phyloP scores from a whole-genome alignment of 495 filamentous ascomycete genomes.

The Letharia lupina region DNA sequence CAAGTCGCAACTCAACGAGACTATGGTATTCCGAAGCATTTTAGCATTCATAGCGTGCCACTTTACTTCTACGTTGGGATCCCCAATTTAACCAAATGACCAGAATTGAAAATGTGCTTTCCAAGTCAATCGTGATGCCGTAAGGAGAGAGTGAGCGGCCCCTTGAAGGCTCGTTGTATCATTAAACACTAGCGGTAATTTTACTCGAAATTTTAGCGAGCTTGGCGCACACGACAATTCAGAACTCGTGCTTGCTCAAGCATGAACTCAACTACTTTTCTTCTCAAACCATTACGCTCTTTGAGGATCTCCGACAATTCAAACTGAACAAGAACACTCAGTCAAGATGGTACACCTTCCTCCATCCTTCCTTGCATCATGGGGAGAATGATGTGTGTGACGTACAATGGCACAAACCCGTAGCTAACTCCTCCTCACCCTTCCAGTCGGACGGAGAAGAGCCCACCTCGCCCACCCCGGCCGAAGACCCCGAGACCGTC shows the following conservation, averaged over 20 bases:
- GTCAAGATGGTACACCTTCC: slow-evolving; percentile 31
- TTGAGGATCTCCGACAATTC: slow-evolving; percentile 57
- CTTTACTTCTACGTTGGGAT: neutral
- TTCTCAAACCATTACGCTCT: slow-evolving; percentile 36
- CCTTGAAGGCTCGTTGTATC: neutral
- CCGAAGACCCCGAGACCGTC: slow-evolving; percentile 57
- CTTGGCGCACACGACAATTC: slow-evolving; percentile 19
- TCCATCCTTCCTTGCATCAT: neutral
- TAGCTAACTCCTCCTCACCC: slow-evolving; percentile 10
- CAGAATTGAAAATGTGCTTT: neutral
- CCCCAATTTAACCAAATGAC: neutral
- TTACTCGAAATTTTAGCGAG: slow-evolving; percentile 21
- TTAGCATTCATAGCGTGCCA: slow-evolving; percentile 8
- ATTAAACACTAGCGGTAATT: slow-evolving; percentile 6
- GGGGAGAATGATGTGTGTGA: neutral
- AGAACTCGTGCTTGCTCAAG: slow-evolving; percentile 5
- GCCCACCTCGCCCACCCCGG: slow-evolving; percentile 57
- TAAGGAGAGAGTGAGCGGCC: neutral
- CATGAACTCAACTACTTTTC: slow-evolving; percentile 3
- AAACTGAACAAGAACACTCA: slow-evolving; percentile 29
- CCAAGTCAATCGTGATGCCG: neutral
- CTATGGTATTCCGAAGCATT: neutral
- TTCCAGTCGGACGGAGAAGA: slow-evolving; percentile 77
- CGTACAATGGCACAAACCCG: slow-evolving; percentile 6
- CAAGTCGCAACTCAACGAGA: neutral